phyloP scores from a whole-genome alignment of 139 green algal species.

The Ulvella scutata region DNA sequence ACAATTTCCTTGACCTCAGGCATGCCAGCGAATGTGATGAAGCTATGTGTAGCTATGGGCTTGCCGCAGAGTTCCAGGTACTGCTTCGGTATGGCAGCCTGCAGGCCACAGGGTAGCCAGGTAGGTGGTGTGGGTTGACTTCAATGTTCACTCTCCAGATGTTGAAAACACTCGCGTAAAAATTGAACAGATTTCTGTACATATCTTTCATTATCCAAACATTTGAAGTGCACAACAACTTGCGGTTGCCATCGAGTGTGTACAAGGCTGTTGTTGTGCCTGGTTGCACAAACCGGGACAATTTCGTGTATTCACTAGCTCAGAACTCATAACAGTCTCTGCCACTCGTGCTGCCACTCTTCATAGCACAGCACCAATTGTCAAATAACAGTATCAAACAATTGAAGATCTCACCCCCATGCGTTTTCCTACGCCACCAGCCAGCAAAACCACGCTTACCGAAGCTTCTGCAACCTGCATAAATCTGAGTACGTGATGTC shows the following conservation, averaged over 20 bases:
- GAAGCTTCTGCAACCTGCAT: background rate
- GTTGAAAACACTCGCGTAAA: background rate
- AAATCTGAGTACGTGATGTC: too few relatives aligned
- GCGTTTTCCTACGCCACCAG: constrained; percentile 85
- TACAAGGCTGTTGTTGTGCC: too few relatives aligned
- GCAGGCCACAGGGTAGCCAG: background rate
- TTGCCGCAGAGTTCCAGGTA: constrained; percentile 77
- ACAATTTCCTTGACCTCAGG: constrained; percentile 75
- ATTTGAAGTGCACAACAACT: too few relatives aligned
- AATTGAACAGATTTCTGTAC: too few relatives aligned
- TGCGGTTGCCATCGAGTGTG: too few relatives aligned
- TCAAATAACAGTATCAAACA: too few relatives aligned
- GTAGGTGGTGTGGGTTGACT: background rate
- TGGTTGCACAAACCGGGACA: too few relatives aligned
- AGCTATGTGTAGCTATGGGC: constrained; percentile 68
- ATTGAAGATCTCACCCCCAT: constrained; percentile 74
- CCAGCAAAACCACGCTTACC: constrained; percentile 77
- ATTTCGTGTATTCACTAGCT: too few relatives aligned
- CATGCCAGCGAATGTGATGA: constrained; percentile 76
- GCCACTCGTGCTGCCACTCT: too few relatives aligned
- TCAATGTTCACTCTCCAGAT: background rate
- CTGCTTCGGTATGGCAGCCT: constrained; percentile 89
- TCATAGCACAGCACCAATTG: too few relatives aligned
- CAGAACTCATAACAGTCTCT: too few relatives aligned
- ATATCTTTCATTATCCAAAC: too few relatives aligned